These are phyloP conservation scores for Penicillium paneum DNA, from an alignment of 2,329 filamentous ascomycete genomes.

Conservation along the genomic window DNA sequence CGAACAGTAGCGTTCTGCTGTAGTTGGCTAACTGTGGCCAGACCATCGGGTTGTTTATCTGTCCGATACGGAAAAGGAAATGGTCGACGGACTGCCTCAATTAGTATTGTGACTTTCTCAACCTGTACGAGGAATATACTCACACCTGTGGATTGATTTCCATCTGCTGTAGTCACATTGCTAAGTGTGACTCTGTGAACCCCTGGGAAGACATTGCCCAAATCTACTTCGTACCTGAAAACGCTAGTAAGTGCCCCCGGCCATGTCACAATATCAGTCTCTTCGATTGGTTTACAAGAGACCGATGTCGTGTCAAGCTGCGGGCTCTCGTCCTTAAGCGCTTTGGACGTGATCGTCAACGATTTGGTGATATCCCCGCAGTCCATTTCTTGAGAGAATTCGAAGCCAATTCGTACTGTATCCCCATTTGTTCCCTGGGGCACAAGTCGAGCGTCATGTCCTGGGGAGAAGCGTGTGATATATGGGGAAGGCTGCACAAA, in stretches of 20 bases:
- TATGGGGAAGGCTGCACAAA: conserved; percentile 50
- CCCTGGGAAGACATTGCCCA: conserved; percentile 36
- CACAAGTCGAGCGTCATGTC: conserved; percentile 41
- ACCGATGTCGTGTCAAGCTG: conserved; percentile 45
- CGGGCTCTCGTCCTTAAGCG: conserved; percentile 41
- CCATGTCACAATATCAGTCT: conserved; percentile 52
- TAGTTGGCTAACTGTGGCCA: conserved; percentile 57
- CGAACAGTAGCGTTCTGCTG: conserved; percentile 51
- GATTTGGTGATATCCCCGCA: conserved; percentile 53
- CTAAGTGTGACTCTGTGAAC: conserved; percentile 57
- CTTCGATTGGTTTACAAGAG: conserved; percentile 44
- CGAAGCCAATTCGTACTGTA: conserved; percentile 32
- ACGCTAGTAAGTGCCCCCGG: conserved; percentile 56
- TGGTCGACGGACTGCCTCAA: conserved; percentile 51
- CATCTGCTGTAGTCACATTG: conserved; percentile 48
- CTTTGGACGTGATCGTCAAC: conserved; percentile 53
- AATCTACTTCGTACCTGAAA: conserved; percentile 40
- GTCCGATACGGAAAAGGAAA: conserved; percentile 60
- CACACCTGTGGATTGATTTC: conserved; percentile 44
- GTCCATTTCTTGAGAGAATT: conserved; percentile 61
- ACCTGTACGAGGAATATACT: not conserved
- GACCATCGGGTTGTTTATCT: conserved; percentile 57
- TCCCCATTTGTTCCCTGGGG: not conserved
- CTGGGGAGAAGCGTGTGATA: conserved; percentile 40
- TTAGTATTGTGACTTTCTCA: conserved; percentile 1